phyloP scores from a whole-genome alignment of 495 filamentous ascomycete genomes.

The Schizothecium vesticola region DNA sequence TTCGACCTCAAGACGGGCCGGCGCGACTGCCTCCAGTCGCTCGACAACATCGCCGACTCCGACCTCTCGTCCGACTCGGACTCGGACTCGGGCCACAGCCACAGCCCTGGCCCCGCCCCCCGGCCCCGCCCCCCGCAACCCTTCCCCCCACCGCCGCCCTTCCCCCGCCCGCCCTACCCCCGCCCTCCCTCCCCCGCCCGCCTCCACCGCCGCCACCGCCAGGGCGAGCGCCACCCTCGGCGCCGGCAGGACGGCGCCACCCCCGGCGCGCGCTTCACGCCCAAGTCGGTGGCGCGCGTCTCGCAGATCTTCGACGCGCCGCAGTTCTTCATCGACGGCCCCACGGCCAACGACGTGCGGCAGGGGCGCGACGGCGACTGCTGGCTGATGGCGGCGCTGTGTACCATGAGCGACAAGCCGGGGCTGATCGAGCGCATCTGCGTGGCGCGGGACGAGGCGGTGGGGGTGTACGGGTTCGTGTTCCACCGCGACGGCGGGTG shows the following conservation, averaged over 20 bases:
- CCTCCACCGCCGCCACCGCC: not conserved
- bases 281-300: constrained; percentile 61
- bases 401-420: constrained; percentile 74
- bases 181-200: not conserved
- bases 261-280: constrained; percentile 37
- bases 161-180: not conserved
- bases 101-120: no score
- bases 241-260: constrained; percentile 8
- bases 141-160: not conserved
- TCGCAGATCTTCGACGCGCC: constrained; percentile 84
- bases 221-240: not conserved
- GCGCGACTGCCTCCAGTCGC: constrained; percentile 59
- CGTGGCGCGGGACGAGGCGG: constrained; percentile 69
- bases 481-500: constrained; percentile 92
- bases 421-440: constrained; percentile 77
- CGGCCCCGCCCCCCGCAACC: not conserved
- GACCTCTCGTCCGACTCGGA: constrained; percentile 11
- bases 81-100: not conserved
- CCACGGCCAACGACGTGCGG: constrained; percentile 75
- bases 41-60: constrained; percentile 34
- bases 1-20: constrained; percentile 61
- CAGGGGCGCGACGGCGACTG: constrained; percentile 82
- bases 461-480: constrained; percentile 93
- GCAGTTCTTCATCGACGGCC: constrained; percentile 77
- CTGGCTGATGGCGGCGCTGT: constrained; percentile 85